Evolutionary conservation across 352 stramenopile species (phyloP).

Genomic region (Phytophthora citricola): DNA sequence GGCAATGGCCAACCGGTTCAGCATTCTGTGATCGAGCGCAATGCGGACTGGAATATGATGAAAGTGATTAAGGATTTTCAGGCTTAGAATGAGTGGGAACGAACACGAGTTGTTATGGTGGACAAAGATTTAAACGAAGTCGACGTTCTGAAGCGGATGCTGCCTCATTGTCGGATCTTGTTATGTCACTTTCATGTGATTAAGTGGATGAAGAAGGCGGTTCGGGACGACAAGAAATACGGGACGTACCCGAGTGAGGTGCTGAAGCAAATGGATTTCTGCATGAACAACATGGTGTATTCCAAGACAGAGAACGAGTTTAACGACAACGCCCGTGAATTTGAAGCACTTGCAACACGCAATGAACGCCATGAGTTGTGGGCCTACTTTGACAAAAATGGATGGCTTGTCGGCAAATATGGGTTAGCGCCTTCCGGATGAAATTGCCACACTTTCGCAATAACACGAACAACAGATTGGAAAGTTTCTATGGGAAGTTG

Average conservation of each 20-base stretch:
- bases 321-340: not conserved
- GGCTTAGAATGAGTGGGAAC: not conserved
- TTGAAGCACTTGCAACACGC: not conserved
- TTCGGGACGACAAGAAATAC: not conserved
- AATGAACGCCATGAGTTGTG: not conserved
- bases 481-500: not conserved
- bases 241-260: not conserved
- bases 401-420: not conserved
- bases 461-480: not conserved
- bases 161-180: not conserved
- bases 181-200: slow-evolving; percentile 2
- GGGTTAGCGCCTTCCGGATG: not conserved
- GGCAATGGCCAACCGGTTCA: slow-evolving; percentile 7
- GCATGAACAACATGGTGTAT: not conserved
- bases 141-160: slow-evolving; percentile 2
- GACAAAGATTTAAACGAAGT: slow-evolving; percentile 28
- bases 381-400: not conserved
- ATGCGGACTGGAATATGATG: slow-evolving; percentile 11
- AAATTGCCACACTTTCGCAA: not conserved
- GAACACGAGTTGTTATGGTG: slow-evolving; percentile 10
- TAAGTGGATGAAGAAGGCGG: not conserved
- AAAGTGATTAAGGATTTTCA: slow-evolving; percentile 12
- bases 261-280: not conserved
- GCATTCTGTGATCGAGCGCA: slow-evolving; percentile 13
- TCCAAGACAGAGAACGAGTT: not conserved